Base-by-base conservation (phyloP, 345 rosid genomes). In the Arabis hirsuta region DNA sequence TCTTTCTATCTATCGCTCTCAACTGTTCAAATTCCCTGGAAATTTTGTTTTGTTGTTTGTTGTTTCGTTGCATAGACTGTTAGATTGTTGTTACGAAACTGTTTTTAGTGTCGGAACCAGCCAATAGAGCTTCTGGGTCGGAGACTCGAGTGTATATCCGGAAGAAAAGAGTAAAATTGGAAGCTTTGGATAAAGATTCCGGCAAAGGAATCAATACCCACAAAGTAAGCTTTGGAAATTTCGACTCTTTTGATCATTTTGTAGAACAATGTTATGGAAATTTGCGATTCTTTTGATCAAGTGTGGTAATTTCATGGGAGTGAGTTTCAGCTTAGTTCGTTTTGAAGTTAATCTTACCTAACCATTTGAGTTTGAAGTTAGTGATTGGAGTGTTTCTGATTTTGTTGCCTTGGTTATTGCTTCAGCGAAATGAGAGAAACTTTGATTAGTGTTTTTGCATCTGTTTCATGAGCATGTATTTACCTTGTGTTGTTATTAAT, bases 91-190 rank as follows among this genome's bases (percentile, higher is more conserved):
- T 41, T 31, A 42, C 31, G 10, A 41, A 14, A 13, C 55, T 58
- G 14, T 24, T 68, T 60, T 55, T 43, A 48, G 67, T 56, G 41
- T 45, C 74, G 42, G 67, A 55, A 69, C 24, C 71, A 75, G 66
- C 59, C n/a, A 12, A 19, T 71, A 76, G 20, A 39, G 71, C 67
- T 72, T 56, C 56, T 69, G 46, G 16, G 24, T 70, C 83, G 47
- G 79, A 68, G 68, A 45, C 81, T 76, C 84, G 81, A 19, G 91
- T 87, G 51, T 89, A 80, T 75, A 80, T 59, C 51, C 84, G 93
- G 79, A 87, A 75, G 74, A 89, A 78, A 80, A 82, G 84, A 73
- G 81, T 67, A 46, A 82, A 81, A 24, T 63, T 53, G 53, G 71
- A 76, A 62, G 22, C 81, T 16, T 39, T 71, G 54, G 79, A 78